A percentile compares a stretch with the other conserved stretches of the same genome.
Conservation (phyloP, 768 basidiomycete genomes). For the Lyophyllum shimeji region DNA sequence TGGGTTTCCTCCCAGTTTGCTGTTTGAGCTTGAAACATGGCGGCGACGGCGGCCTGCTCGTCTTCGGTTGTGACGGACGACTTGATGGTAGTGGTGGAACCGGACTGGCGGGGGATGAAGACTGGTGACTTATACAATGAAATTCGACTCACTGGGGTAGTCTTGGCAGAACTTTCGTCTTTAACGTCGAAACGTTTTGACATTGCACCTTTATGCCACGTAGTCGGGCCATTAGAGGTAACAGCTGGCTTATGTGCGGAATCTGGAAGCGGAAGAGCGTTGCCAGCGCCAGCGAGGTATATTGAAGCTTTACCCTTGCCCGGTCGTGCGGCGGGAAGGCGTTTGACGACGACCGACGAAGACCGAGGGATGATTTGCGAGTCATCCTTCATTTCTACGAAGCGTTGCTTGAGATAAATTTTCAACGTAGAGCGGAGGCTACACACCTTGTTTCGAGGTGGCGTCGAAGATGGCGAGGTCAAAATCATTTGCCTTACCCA, state of each 20-base stretch:
- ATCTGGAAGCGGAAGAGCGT: conserved; percentile 48
- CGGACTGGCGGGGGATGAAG: conserved; percentile 21
- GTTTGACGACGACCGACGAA: conserved; percentile 90
- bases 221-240: conserved; percentile 29
- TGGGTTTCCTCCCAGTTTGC: conserved; percentile 98
- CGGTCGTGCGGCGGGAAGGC: conserved; percentile 77
- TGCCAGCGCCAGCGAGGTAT: conserved; percentile 58
- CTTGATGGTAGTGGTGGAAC: conserved; percentile 30
- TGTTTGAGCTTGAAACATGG: conserved; percentile 94
- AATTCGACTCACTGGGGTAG: conserved; percentile 24
- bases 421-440: conserved; percentile 5
- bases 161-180: conserved; percentile 51
- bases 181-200: conserved; percentile 90
- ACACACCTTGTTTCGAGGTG: conserved; percentile 84
- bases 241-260: conserved; percentile 35
- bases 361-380: conserved; percentile 90
- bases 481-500: conserved; percentile 97
- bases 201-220: conserved; percentile 76
- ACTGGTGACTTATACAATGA: conserved; percentile 11
- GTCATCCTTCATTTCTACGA: conserved; percentile 88
- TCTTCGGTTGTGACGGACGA: conserved; percentile 61
- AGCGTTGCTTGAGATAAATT: not conserved
- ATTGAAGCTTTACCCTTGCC: conserved; percentile 82
- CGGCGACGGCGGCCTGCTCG: conserved; percentile 95
- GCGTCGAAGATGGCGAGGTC: conserved; percentile 87